These are phyloP conservation scores for Boletus rubescentipes DNA, from an alignment of 768 basidiomycete species.

Conservation along the genomic window DNA sequence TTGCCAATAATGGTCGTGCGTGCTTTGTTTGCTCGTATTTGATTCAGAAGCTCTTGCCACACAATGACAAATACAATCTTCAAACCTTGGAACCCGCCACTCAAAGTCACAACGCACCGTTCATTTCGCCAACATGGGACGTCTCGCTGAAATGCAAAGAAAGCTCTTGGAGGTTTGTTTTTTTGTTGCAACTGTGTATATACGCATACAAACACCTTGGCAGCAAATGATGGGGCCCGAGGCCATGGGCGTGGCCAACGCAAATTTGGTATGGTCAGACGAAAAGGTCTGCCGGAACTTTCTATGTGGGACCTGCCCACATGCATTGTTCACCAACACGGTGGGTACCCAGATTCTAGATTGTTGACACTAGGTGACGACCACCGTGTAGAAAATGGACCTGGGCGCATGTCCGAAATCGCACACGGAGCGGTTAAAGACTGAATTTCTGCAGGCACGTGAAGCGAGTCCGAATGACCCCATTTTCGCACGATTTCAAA, in stretches of 20 bases:
- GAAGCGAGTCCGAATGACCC: slow-evolving; percentile 76
- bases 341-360: slow-evolving; percentile 46
- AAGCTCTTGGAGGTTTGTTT: slow-evolving; percentile 75
- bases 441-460: slow-evolving; percentile 79
- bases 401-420: slow-evolving; percentile 96
- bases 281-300: slow-evolving; percentile 99
- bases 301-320: slow-evolving; percentile 97
- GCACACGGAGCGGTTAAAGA: slow-evolving; percentile 91
- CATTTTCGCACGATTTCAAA: slow-evolving; percentile 84
- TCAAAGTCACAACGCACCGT: background rate
- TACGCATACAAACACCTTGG: slow-evolving; percentile 8
- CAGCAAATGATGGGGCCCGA: slow-evolving; percentile 99
- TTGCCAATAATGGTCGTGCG: background rate
- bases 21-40: slow-evolving; percentile 28
- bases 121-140: slow-evolving; percentile 65
- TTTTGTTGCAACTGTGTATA: slow-evolving; percentile 23
- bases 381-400: slow-evolving; percentile 84
- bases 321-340: slow-evolving; percentile 96
- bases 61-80: slow-evolving; percentile 29
- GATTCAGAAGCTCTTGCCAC: slow-evolving; percentile 25
- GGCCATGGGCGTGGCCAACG: slow-evolving; percentile 94
- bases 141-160: slow-evolving; percentile 95
- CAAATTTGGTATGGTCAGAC: slow-evolving; percentile 90
- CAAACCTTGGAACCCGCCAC: slow-evolving; percentile 6
- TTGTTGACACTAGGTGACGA: background rate